Percentiles rank a stretch among this genome's conserved stretches.
Evolutionary conservation across 306 rosid species (phyloP).

Genomic region (Leucaena leucocephala): DNA sequence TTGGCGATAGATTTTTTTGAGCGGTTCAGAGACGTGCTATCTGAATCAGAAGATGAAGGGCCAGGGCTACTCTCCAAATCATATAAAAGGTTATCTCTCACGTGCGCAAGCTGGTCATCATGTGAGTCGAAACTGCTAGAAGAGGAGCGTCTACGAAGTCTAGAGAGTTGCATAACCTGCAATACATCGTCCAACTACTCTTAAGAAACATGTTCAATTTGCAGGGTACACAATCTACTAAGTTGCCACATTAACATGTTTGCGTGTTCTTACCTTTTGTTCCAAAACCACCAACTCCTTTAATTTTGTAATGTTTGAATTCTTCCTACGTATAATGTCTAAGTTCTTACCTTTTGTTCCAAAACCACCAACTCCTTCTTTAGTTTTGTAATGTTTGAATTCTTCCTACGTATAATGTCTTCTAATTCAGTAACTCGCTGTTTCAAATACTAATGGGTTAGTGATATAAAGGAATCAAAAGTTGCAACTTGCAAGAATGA

Average conservation of each 20-base stretch:
- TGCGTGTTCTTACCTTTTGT: constrained; percentile 60
- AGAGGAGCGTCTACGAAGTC: constrained; percentile 75
- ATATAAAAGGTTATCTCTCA: constrained; percentile 80
- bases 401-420: constrained; percentile 77
- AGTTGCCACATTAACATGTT: not conserved
- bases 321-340: constrained; percentile 77
- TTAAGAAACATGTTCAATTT: not conserved
- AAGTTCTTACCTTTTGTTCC: constrained; percentile 73
- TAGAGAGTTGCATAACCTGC: constrained; percentile 79
- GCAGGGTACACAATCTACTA: not conserved
- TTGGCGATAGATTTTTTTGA: constrained; percentile 10
- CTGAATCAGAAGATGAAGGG: constrained; percentile 93
- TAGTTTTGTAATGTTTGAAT: constrained; percentile 60
- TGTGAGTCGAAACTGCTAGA: constrained; percentile 38
- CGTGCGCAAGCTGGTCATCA: constrained; percentile 41
- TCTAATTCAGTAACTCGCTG: constrained; percentile 81
- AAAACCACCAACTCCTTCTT: constrained; percentile 82
- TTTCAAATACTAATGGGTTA: not conserved
- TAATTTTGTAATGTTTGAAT: constrained; percentile 60
- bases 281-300: constrained; percentile 82
- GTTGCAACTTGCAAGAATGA: constrained; percentile 10
- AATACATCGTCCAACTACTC: not conserved
- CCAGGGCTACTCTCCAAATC: constrained; percentile 79
- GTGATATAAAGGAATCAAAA: not conserved
- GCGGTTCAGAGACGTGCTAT: constrained; percentile 43